Percentiles rank a stretch among this genome's conserved stretches.
Evolutionary conservation across 768 basidiomycete genomes (phyloP).

Genomic region (Tulasnella sp.): DNA sequence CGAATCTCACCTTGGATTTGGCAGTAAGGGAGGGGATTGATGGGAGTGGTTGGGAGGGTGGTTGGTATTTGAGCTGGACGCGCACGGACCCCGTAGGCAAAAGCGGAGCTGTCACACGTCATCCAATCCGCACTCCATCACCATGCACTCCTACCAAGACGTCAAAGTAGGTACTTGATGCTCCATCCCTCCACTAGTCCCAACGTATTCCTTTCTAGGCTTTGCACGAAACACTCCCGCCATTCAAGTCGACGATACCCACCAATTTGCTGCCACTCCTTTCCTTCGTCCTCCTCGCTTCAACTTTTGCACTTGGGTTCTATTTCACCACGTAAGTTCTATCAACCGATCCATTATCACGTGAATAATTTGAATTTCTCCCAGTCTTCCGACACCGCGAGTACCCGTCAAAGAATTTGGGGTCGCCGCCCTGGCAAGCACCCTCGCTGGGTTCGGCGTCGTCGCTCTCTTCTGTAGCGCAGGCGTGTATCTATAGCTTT

Average conservation of each 20-base stretch:
- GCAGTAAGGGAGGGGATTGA: too few species aligned
- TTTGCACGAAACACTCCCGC: constrained; percentile 50
- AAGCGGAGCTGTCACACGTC: neutral
- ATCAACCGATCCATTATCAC: constrained; percentile 16
- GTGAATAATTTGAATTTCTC: neutral
- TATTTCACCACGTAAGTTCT: constrained; percentile 59
- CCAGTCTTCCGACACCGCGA: constrained; percentile 61
- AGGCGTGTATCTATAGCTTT: constrained; percentile 63
- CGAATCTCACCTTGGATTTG: neutral
- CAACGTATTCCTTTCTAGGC: constrained; percentile 30
- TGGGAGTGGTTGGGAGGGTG: neutral
- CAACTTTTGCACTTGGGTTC: constrained; percentile 77
- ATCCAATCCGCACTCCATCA: neutral
- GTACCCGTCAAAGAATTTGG: constrained; percentile 52
- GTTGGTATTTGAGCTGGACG: neutral
- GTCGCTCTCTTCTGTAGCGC: constrained; percentile 79
- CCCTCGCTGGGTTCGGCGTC: constrained; percentile 77
- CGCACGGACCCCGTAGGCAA: too few species aligned
- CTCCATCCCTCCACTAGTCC: neutral
- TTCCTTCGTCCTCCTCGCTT: constrained; percentile 55
- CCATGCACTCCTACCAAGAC: constrained; percentile 15
- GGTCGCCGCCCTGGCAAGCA: constrained; percentile 59
- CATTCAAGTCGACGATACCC: constrained; percentile 62
- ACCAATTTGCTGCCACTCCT: constrained; percentile 56
- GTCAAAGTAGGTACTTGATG: constrained; percentile 19